Evolutionary conservation across 371 early-diverging fungal genomes (phyloP).

Genomic region (Syncephalastrum racemosum): DNA sequence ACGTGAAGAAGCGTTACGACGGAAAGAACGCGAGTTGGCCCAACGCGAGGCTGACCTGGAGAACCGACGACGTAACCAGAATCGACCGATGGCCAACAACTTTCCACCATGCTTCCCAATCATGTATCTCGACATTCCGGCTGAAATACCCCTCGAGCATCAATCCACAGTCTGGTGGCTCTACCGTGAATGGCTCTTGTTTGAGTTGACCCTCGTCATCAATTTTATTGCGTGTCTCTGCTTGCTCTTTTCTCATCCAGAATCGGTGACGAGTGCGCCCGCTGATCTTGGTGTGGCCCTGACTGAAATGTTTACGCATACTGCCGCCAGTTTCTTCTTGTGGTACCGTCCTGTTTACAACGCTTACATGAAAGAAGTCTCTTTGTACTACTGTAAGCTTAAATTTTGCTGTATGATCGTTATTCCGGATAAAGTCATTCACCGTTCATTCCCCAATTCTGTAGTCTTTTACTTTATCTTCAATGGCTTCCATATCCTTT

Average conservation of each 20-base stretch:
- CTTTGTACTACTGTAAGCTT: constrained; percentile 79
- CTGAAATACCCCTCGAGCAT: constrained; percentile 72
- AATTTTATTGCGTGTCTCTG: constrained; percentile 80
- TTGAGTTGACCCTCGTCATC: constrained; percentile 68
- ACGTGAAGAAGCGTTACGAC: constrained; percentile 63
- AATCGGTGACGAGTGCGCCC: constrained; percentile 66
- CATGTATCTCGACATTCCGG: constrained; percentile 76
- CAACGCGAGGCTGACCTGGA: constrained; percentile 65
- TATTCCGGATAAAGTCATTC: neutral
- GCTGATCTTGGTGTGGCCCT: constrained; percentile 78
- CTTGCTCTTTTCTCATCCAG: constrained; percentile 66
- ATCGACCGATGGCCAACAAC: constrained; percentile 66
- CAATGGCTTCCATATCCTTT: constrained; percentile 83
- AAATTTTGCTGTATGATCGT: neutral
- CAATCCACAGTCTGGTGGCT: constrained; percentile 65
- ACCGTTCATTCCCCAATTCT: neutral
- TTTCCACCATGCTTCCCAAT: constrained; percentile 85
- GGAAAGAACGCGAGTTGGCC: constrained; percentile 66
- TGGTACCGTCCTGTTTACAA: constrained; percentile 92
- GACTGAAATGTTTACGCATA: constrained; percentile 77
- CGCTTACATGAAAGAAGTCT: constrained; percentile 86
- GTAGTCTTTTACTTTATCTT: constrained; percentile 81
- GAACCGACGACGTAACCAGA: constrained; percentile 39
- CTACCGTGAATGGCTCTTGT: constrained; percentile 78
- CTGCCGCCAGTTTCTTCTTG: constrained; percentile 75